Conservation (phyloP, 108 stramenopile genomes). For the Heterococcus sp. region DNA sequence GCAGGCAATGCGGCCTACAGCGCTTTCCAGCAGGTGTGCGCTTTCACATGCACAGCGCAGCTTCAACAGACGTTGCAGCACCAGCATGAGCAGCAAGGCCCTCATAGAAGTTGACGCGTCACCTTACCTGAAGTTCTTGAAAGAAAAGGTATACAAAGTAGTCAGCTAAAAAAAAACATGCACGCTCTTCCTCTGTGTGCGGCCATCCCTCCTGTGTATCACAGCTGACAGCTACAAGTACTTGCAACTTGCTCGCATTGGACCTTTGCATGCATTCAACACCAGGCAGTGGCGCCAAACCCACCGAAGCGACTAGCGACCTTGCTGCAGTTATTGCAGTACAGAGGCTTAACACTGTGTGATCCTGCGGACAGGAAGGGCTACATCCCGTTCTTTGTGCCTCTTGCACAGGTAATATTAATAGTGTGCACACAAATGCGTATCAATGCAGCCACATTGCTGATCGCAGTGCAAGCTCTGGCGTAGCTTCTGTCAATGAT, state of each 20-base stretch:
- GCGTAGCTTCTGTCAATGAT: no score
- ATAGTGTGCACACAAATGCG: not conserved
- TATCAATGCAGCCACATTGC: not conserved
- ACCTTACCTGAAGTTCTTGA: conserved; percentile 29
- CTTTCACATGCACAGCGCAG: not conserved
- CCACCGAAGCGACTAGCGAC: conserved; percentile 18
- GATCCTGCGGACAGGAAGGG: conserved; percentile 32
- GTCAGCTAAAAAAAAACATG: not conserved
- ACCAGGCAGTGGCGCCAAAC: conserved; percentile 24
- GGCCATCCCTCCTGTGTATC: not conserved
- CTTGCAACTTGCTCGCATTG: not conserved
- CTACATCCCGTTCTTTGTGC: conserved; percentile 25
- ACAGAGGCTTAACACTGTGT: conserved; percentile 17
- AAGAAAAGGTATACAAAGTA: not conserved
- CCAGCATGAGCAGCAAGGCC: not conserved
- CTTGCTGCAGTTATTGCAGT: conserved; percentile 10
- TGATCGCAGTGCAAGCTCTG: no score
- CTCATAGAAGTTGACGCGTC: conserved; percentile 14
- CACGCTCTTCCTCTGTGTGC: not conserved
- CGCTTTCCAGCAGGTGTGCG: not conserved
- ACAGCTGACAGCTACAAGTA: not conserved
- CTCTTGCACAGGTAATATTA: conserved; percentile 13
- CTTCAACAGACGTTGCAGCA: not conserved
- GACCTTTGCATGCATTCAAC: not conserved
- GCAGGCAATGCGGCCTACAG: no score